Conservation (phyloP, 495 filamentous ascomycete species). For the Beverwykella pulmonaria region DNA sequence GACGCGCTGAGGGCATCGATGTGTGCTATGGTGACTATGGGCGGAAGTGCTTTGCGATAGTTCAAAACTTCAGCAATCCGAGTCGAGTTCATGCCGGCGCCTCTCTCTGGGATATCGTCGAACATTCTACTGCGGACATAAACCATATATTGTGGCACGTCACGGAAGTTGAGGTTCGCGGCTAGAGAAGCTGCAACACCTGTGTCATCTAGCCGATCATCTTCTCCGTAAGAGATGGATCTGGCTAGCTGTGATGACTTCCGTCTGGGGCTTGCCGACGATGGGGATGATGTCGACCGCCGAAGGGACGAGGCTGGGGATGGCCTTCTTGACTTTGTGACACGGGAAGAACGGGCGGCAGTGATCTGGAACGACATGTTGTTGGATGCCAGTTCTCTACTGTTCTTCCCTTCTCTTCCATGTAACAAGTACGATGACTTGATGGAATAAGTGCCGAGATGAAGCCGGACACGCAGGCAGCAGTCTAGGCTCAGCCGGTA, state of each 20-base stretch:
- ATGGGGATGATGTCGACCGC: slow-evolving; percentile 27
- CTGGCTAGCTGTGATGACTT: slow-evolving; percentile 22
- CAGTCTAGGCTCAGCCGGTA: background rate
- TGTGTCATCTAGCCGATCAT: slow-evolving; percentile 59
- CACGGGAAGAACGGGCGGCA: slow-evolving; percentile 30
- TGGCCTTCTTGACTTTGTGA: slow-evolving; percentile 20
- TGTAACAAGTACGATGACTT: background rate
- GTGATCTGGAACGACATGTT: slow-evolving; percentile 35
- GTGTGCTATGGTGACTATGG: slow-evolving; percentile 70
- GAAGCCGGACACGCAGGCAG: background rate
- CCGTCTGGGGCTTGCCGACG: slow-evolving; percentile 27
- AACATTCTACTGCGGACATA: slow-evolving; percentile 70
- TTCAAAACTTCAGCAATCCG: slow-evolving; percentile 72
- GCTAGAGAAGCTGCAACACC: slow-evolving; percentile 57
- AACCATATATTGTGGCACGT: slow-evolving; percentile 66
- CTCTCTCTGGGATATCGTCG: slow-evolving; percentile 61
- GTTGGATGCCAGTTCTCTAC: background rate
- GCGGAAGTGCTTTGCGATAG: slow-evolving; percentile 66
- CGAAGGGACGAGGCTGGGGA: slow-evolving; percentile 13
- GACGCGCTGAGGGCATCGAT: slow-evolving; percentile 67
- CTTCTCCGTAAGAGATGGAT: slow-evolving; percentile 9
- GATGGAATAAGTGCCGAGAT: no score
- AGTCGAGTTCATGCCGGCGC: slow-evolving; percentile 72
- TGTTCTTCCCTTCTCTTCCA: background rate
- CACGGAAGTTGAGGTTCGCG: slow-evolving; percentile 58